Evolutionary conservation across 345 rosid species (phyloP).

Genomic region (Eucalyptus polybractea): DNA sequence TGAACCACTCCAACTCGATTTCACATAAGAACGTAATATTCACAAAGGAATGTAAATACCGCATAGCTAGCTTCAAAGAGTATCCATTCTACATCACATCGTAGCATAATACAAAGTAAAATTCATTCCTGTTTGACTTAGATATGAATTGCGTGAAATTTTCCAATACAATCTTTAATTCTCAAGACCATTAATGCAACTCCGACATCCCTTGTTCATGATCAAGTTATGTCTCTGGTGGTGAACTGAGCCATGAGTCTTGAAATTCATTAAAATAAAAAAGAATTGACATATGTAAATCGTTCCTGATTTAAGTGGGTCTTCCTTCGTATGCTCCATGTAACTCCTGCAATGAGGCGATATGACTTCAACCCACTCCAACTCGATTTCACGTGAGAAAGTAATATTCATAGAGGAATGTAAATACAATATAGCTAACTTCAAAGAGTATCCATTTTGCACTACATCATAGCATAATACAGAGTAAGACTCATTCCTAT

Average conservation of each 20-base stretch:
- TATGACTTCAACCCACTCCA: background rate
- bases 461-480: background rate
- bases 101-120: background rate
- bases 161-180: background rate
- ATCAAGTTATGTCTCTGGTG: background rate
- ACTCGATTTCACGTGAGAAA: background rate
- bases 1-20: background rate
- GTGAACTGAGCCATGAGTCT: background rate
- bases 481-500: background rate
- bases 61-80: background rate
- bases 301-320: background rate
- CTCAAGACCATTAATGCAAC: background rate
- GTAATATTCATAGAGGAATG: background rate
- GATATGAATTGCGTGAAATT: background rate
- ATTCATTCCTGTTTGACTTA: background rate
- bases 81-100: background rate
- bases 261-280: background rate
- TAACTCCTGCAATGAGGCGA: background rate
- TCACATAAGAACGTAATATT: background rate
- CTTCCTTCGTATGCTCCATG: background rate
- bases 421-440: background rate
- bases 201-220: background rate
- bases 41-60: background rate
- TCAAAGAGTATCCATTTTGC: background rate
- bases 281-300: background rate